These are phyloP conservation scores for Eimeria acervulina DNA, from an alignment of 169 alveolate genomes.

Conservation along the genomic window DNA sequence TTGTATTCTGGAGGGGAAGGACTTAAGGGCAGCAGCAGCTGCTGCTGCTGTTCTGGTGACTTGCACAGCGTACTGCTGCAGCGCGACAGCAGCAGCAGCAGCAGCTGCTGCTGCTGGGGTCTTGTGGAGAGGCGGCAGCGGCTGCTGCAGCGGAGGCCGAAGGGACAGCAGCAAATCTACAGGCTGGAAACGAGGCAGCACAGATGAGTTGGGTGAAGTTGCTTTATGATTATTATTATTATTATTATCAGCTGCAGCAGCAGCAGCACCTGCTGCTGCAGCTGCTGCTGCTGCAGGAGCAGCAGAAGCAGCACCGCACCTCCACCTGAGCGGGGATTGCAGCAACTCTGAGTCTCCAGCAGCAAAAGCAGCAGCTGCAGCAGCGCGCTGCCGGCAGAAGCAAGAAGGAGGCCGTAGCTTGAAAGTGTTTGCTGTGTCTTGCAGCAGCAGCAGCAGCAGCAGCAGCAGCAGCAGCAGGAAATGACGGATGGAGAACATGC, in stretches of 20 bases:
- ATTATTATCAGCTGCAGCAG: background rate
- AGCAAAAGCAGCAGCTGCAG: slow-evolving; percentile 5
- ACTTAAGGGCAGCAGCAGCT: slow-evolving; percentile 65
- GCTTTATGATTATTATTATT: background rate
- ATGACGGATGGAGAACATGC: too few species aligned
- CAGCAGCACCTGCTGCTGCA: background rate
- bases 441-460: background rate
- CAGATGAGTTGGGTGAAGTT: background rate
- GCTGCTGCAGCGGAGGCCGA: slow-evolving; percentile 68
- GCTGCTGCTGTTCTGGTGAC: slow-evolving; percentile 49
- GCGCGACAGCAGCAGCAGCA: slow-evolving; percentile 70
- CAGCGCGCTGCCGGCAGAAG: background rate
- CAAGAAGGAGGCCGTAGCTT: background rate
- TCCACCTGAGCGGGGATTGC: background rate
- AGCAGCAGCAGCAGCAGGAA: too few species aligned
- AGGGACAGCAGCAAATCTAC: slow-evolving; percentile 8
- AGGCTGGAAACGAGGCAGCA: slow-evolving; percentile 17
- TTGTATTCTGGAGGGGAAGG: background rate
- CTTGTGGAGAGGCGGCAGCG: slow-evolving; percentile 17
- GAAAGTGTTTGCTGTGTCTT: too few species aligned
- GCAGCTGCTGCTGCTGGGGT: slow-evolving; percentile 69
- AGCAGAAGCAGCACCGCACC: background rate
- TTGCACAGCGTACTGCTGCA: slow-evolving; percentile 63
- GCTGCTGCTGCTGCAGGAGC: background rate
- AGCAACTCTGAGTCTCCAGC: background rate